Percentiles rank a stretch among this genome's conserved stretches.
Evolutionary conservation across 371 early-diverging fungal genomes (phyloP).

Genomic region (Apophysomyces trapeziformis): DNA sequence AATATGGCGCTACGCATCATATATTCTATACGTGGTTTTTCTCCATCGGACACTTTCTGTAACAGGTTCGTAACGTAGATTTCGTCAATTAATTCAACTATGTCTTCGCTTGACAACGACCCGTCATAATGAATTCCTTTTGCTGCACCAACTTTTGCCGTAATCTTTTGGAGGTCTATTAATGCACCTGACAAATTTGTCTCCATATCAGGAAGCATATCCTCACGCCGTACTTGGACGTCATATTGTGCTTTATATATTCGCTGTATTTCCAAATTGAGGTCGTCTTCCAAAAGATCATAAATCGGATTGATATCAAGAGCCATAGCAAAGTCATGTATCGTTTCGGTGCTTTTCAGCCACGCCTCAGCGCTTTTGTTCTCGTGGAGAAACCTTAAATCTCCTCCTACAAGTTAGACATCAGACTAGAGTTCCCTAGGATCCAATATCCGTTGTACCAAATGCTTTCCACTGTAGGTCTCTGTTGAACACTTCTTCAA

Average conservation of each 20-base stretch:
- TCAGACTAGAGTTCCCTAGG: background rate
- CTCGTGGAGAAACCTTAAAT: background rate
- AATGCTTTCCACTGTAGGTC: background rate
- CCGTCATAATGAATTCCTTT: conserved; percentile 2
- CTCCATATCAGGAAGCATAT: no score
- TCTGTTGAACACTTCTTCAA: background rate
- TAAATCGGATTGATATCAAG: background rate
- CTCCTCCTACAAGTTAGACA: background rate
- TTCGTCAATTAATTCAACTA: background rate
- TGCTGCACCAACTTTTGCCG: background rate
- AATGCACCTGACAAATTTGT: background rate
- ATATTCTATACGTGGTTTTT: background rate
- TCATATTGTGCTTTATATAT: background rate
- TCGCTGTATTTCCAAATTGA: background rate
- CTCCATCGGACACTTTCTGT: background rate
- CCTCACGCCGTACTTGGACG: background rate
- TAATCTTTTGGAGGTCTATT: background rate
- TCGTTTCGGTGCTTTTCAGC: background rate
- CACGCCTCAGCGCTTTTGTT: background rate
- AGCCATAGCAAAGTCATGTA: background rate
- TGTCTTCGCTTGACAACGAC: background rate
- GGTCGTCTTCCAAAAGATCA: background rate
- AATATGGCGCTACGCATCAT: background rate
- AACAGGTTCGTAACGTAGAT: background rate
- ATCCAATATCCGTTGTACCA: background rate